phyloP scores from a whole-genome alignment of 1,139 yeast genomes.

The Protomyces arabidopsidicola region DNA sequence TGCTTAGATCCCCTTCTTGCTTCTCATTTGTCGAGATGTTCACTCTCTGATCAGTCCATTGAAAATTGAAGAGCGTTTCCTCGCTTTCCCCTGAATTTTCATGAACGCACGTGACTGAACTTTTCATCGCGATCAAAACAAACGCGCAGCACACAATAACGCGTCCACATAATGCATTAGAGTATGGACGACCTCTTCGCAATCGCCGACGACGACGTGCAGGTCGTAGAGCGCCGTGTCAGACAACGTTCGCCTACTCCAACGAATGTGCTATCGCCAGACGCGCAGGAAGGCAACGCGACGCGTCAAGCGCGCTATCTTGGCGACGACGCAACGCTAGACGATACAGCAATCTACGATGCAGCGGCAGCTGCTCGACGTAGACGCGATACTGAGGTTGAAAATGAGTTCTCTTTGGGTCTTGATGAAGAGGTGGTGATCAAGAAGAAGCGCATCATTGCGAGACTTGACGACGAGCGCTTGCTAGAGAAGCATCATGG shows the following conservation, averaged over 20 bases:
- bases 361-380: neutral
- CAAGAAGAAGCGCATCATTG: constrained; percentile 34
- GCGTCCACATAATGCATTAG: constrained; percentile 1
- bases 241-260: neutral
- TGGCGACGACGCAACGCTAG: neutral
- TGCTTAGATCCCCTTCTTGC: too few relatives aligned
- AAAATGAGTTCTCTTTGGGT: constrained; percentile 37
- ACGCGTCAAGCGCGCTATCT: constrained; percentile 1
- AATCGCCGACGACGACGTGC: constrained; percentile 9
- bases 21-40: too few relatives aligned
- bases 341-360: neutral
- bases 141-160: neutral
- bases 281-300: neutral
- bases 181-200: constrained; percentile 24
- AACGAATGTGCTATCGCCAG: neutral
- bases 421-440: constrained; percentile 41
- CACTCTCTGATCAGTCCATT: too few relatives aligned
- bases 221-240: constrained; percentile 1
- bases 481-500: constrained; percentile 39
- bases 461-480: constrained; percentile 41
- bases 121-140: neutral
- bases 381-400: neutral
- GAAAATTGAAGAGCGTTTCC: too few relatives aligned
- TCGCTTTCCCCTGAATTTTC: neutral
- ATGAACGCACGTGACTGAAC: neutral